phyloP scores from a whole-genome alignment of 345 rosid genomes.

The Acer negundo region DNA sequence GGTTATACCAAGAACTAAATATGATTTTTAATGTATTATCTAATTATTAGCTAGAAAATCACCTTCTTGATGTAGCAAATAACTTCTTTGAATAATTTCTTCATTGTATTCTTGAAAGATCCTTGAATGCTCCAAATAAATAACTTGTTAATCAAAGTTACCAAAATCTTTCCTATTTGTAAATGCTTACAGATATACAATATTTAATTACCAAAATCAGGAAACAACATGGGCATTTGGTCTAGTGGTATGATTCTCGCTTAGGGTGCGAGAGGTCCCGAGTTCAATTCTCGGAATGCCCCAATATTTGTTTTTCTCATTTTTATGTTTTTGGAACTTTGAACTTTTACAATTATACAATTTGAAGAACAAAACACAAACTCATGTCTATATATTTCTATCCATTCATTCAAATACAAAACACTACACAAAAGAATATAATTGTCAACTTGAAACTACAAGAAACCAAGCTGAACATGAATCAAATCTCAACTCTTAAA shows the following conservation, averaged over 20 bases:
- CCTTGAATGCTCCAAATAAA: too few species aligned
- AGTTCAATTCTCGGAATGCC: constrained; percentile 86
- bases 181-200: too few species aligned
- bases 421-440: neutral
- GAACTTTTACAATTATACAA: neutral
- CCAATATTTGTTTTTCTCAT: neutral
- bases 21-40: too few species aligned
- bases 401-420: neutral
- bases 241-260: constrained; percentile 91
- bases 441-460: neutral
- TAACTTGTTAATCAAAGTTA: neutral
- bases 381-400: neutral
- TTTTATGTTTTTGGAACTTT: too few species aligned
- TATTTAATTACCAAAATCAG: too few species aligned
- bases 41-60: too few species aligned
- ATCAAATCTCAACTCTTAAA: neutral
- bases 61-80: too few species aligned
- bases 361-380: neutral
- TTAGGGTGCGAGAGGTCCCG: constrained; percentile 93
- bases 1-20: too few species aligned
- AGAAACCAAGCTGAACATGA: neutral
- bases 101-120: too few species aligned
- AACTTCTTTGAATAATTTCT: too few species aligned
- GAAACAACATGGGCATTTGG: constrained; percentile 54
- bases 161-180: too few species aligned